A percentile compares a stretch with the other conserved stretches of the same genome.
Evolutionary conservation across 129 eudicot species (phyloP).

Genomic region (Helianthus tuberosus): DNA sequence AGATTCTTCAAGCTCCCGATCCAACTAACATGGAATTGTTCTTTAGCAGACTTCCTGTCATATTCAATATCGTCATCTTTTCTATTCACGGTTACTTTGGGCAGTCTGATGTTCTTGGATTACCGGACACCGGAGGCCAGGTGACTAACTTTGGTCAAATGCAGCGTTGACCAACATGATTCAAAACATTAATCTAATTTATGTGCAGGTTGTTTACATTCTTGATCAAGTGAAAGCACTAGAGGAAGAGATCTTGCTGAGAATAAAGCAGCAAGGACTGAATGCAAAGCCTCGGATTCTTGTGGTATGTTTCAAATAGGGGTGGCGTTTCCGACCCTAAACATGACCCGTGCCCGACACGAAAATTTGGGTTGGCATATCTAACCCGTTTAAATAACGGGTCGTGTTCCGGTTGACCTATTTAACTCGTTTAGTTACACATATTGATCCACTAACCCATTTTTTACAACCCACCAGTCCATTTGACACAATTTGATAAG

Average conservation of each 20-base stretch:
- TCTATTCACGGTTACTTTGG: constrained; percentile 88
- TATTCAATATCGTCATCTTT: constrained; percentile 68
- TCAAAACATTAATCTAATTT: not conserved
- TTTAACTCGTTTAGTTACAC: no score
- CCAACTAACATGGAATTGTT: constrained; percentile 63
- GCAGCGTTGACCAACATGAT: not conserved
- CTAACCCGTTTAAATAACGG: no score
- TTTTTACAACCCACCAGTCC: no score
- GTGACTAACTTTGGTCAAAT: constrained; percentile 35
- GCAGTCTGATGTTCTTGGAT: constrained; percentile 85
- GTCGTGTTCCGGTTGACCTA: no score
- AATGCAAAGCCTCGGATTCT: constrained; percentile 74
- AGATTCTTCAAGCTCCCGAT: constrained; percentile 85
- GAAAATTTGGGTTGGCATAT: not conserved
- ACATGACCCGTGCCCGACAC: no score
- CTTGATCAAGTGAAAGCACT: constrained; percentile 92
- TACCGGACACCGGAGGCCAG: constrained; percentile 98
- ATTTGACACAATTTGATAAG: no score
- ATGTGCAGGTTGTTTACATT: constrained; percentile 81
- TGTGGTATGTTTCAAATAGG: constrained; percentile 48
- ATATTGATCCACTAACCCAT: no score
- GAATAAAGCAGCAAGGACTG: constrained; percentile 84
- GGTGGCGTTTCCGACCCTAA: no score
- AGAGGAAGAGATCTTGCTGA: constrained; percentile 71
- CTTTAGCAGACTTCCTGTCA: constrained; percentile 68